Conservation (phyloP, 2,329 filamentous ascomycete species). For the Venturia oleaginea region DNA sequence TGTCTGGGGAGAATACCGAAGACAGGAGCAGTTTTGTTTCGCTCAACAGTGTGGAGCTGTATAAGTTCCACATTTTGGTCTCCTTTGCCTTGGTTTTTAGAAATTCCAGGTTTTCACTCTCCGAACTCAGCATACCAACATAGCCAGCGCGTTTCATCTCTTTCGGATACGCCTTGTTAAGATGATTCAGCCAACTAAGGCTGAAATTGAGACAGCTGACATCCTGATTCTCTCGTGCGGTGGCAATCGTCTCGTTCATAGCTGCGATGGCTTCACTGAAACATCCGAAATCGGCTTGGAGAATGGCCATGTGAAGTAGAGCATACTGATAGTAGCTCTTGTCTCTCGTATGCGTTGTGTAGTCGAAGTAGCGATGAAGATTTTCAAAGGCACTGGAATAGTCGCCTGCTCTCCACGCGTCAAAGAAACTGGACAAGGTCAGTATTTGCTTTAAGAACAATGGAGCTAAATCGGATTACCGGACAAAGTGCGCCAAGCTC, state of each 20-base stretch:
- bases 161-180: slow-evolving; percentile 73
- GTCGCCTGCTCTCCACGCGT: slow-evolving; percentile 86
- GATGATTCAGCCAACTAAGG: slow-evolving; percentile 91
- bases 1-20: slow-evolving; percentile 43
- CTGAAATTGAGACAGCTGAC: slow-evolving; percentile 90
- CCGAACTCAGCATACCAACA: slow-evolving; percentile 64
- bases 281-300: slow-evolving; percentile 93
- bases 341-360: slow-evolving; percentile 79
- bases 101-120: slow-evolving; percentile 73
- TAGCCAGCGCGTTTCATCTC: slow-evolving; percentile 63
- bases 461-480: slow-evolving; percentile 32
- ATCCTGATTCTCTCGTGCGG: slow-evolving; percentile 89
- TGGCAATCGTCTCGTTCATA: slow-evolving; percentile 90
- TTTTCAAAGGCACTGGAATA: slow-evolving; percentile 84
- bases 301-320: slow-evolving; percentile 80
- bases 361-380: slow-evolving; percentile 92
- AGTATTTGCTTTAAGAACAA: slow-evolving; percentile 14
- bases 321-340: slow-evolving; percentile 90
- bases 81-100: slow-evolving; percentile 81
- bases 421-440: slow-evolving; percentile 57
- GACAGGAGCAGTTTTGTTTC: slow-evolving; percentile 74
- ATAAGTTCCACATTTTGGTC: slow-evolving; percentile 72
- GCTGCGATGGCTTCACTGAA: slow-evolving; percentile 82
- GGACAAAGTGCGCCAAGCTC: slow-evolving; percentile 67
- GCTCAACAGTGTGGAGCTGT: slow-evolving; percentile 74